Base-by-base conservation (phyloP, 345 rosid species). In the Boechera stricta region DNA sequence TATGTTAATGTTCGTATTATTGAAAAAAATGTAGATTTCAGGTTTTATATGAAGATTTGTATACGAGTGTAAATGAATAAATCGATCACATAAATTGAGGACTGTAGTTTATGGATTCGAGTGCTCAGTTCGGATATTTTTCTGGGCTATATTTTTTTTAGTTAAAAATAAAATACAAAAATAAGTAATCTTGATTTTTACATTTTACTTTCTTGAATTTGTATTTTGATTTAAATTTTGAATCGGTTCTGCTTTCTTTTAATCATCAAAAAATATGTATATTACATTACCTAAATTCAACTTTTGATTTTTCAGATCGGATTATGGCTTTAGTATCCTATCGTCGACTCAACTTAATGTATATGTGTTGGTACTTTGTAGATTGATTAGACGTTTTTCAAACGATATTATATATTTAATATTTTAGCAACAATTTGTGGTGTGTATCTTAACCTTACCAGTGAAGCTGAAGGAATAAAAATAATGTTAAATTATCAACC, bases 391-490 rank as follows among this genome's bases (percentile, higher is more conserved):
- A 57, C 41, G 41, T 57, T 32, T 57, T 15, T 32, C 1, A n/a
- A 32, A 4, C 47, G 47, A 18, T 36, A 4, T 35, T 9, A 3
- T 1, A 11, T 42, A 44, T 42, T 4, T 11, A 21, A 28, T 32
- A 32, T 18, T 48, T 18, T 67, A 21, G 71, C 33, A 69, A 24
- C 41, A 12, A 8, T 65, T 31, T 64, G 69, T 64, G 39, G 69
- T 64, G 39, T 64, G 53, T 31, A 29, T 42, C 31, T 45, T 45
- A 64, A 64, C 62, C 73, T 69, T 54, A 38, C 47, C 13, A 41
- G 52, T 28, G 53, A 69, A 55, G 64, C 52, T 29, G 73, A 69
- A 55, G 64, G 62, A 69, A 69, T 49, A 18, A 10, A 29, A 16
- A 67, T 33, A 67, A n/a, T 64, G 55, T 64, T 28, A 4, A 28